These are phyloP conservation scores for Bipolaris victoriae DNA, from an alignment of 2,329 filamentous ascomycete genomes.

Conservation along the genomic window DNA sequence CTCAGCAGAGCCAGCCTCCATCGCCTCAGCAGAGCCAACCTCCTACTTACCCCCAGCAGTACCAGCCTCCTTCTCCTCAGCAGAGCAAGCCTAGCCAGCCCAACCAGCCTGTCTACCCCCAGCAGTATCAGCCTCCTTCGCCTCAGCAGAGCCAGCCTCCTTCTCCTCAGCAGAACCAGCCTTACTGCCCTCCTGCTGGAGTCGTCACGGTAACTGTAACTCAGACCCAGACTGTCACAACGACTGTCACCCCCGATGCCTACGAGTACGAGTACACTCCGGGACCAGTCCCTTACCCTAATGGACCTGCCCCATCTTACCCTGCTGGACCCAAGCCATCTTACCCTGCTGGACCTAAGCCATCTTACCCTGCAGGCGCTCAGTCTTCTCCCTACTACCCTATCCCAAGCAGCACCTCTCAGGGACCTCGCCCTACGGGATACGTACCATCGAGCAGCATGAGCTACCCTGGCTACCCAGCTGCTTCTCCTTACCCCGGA, in stretches of 20 bases:
- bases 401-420: background rate
- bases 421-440: constrained; percentile 15
- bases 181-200: constrained; percentile 34
- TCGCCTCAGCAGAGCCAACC: background rate
- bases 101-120: constrained; percentile 14
- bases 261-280: constrained; percentile 3
- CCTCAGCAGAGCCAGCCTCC: no score
- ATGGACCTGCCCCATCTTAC: constrained; percentile 16
- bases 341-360: constrained; percentile 14
- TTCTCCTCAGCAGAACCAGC: background rate
- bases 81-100: background rate
- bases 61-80: background rate
- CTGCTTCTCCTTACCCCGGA: background rate
- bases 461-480: background rate
- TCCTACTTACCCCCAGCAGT: constrained; percentile 2
- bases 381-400: constrained; percentile 19
- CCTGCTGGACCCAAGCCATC: constrained; percentile 16
- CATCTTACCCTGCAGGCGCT: constrained; percentile 17
- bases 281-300: constrained; percentile 15
- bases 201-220: constrained; percentile 39
- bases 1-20: background rate
- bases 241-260: constrained; percentile 41
- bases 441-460: constrained; percentile 28
- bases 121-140: no score
- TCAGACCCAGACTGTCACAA: constrained; percentile 22